Conservation (phyloP, 2,329 filamentous ascomycete genomes). For the Nemania abortiva region DNA sequence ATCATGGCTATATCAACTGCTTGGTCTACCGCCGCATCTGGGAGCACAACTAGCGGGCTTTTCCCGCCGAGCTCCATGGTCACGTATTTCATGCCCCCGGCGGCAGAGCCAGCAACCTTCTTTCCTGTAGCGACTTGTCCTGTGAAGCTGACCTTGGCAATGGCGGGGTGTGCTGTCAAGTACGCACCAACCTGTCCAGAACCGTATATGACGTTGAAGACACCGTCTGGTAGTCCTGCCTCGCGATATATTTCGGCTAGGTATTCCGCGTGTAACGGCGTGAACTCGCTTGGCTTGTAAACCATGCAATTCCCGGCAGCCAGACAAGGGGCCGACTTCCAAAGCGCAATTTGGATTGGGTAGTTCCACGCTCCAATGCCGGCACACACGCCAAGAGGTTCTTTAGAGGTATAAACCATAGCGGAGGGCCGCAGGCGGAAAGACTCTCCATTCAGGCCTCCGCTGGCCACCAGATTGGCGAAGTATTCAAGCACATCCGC, state of each 20-base stretch:
- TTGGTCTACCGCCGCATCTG: slow-evolving; percentile 80
- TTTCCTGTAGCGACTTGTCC: slow-evolving; percentile 86
- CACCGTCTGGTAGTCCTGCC: slow-evolving; percentile 82
- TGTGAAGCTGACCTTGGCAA: slow-evolving; percentile 91
- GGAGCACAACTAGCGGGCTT: slow-evolving; percentile 82
- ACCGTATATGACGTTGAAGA: slow-evolving; percentile 89
- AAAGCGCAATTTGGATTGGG: slow-evolving; percentile 88
- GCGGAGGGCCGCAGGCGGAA: slow-evolving; percentile 79
- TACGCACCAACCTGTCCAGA: slow-evolving; percentile 81
- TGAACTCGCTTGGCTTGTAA: slow-evolving; percentile 91
- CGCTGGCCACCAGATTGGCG: slow-evolving; percentile 80
- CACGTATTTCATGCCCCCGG: slow-evolving; percentile 86
- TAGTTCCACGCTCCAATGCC: slow-evolving; percentile 95
- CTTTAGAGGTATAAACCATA: slow-evolving; percentile 86
- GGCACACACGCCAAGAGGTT: slow-evolving; percentile 83
- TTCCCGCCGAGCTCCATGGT: slow-evolving; percentile 95
- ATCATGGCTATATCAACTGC: slow-evolving; percentile 94
- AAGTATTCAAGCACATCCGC: slow-evolving; percentile 90
- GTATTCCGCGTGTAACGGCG: slow-evolving; percentile 81
- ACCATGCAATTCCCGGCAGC: slow-evolving; percentile 91
- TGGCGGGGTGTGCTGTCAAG: slow-evolving; percentile 76
- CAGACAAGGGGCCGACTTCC: slow-evolving; percentile 88
- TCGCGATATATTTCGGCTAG: slow-evolving; percentile 82
- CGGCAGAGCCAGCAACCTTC: slow-evolving; percentile 82
- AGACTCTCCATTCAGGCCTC: slow-evolving; percentile 84